These are phyloP conservation scores for Solanum piurae DNA, from an alignment of 257 asterid species.

Conservation along the genomic window DNA sequence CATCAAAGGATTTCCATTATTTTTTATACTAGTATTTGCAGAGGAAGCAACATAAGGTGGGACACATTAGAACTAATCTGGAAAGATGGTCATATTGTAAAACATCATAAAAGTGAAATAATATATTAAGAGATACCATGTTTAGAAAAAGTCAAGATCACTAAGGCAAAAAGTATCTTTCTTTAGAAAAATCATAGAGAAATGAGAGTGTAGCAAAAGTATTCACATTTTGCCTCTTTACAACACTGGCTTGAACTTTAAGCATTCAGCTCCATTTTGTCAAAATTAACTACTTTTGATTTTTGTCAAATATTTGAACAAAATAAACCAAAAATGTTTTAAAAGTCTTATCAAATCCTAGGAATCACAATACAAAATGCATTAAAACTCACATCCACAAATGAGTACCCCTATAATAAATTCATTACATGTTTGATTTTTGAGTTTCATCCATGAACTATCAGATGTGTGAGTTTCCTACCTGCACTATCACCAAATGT, in stretches of 20 bases:
- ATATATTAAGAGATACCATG: not conserved
- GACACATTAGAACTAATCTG: slow-evolving; percentile 10
- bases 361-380: not conserved
- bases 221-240: not conserved
- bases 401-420: not conserved
- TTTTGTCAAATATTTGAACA: not conserved
- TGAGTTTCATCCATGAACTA: not conserved
- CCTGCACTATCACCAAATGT: not conserved
- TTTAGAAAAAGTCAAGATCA: not conserved
- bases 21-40: not conserved
- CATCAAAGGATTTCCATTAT: not conserved
- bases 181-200: not conserved
- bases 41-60: not conserved
- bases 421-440: not conserved
- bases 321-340: not conserved
- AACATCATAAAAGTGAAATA: not conserved
- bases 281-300: not conserved
- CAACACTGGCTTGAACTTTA: not conserved
- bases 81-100: not conserved
- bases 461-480: not conserved
- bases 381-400: not conserved
- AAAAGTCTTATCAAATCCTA: not conserved
- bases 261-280: not conserved
- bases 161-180: not conserved
- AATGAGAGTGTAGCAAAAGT: not conserved